Evolutionary conservation across 2,329 filamentous ascomycete genomes (phyloP).

Genomic region (Tolypocladium ovalisporum): DNA sequence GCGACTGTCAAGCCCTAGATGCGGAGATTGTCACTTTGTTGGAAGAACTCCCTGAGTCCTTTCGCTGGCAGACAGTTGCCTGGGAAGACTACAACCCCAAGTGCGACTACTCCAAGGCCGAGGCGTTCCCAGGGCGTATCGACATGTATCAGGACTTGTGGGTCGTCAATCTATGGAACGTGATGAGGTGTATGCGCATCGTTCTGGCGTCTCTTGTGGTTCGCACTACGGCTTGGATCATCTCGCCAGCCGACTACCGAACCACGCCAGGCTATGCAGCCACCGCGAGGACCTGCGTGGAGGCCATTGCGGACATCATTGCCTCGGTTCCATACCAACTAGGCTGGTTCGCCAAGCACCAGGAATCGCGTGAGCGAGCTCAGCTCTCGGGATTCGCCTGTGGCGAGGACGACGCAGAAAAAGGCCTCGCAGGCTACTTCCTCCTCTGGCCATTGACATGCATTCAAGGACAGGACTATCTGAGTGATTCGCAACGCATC

Average conservation of each 20-base stretch:
- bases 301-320: slow-evolving; percentile 45
- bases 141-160: slow-evolving; percentile 49
- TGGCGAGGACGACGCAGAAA: slow-evolving; percentile 36
- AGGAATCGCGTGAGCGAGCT: slow-evolving; percentile 23
- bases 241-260: slow-evolving; percentile 47
- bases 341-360: slow-evolving; percentile 40
- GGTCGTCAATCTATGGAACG: slow-evolving; percentile 45
- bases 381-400: slow-evolving; percentile 34
- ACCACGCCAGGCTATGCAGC: slow-evolving; percentile 50
- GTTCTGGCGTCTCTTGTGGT: slow-evolving; percentile 42
- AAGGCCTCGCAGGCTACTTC: slow-evolving; percentile 46
- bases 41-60: slow-evolving; percentile 33
- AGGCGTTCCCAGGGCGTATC: slow-evolving; percentile 49
- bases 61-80: slow-evolving; percentile 37
- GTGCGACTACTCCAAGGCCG: slow-evolving; percentile 38
- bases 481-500: slow-evolving; percentile 43
- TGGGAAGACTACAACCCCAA: slow-evolving; percentile 43
- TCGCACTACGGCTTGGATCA: slow-evolving; percentile 48
- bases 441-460: slow-evolving; percentile 46
- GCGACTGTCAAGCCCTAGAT: slow-evolving; percentile 39
- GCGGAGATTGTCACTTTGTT: slow-evolving; percentile 40
- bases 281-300: slow-evolving; percentile 34
- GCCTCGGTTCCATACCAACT: slow-evolving; percentile 49
- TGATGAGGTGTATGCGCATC: slow-evolving; percentile 39
- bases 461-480: slow-evolving; percentile 43